These are phyloP conservation scores for Mycena indigotica DNA, from an alignment of 768 basidiomycete genomes.

Conservation along the genomic window DNA sequence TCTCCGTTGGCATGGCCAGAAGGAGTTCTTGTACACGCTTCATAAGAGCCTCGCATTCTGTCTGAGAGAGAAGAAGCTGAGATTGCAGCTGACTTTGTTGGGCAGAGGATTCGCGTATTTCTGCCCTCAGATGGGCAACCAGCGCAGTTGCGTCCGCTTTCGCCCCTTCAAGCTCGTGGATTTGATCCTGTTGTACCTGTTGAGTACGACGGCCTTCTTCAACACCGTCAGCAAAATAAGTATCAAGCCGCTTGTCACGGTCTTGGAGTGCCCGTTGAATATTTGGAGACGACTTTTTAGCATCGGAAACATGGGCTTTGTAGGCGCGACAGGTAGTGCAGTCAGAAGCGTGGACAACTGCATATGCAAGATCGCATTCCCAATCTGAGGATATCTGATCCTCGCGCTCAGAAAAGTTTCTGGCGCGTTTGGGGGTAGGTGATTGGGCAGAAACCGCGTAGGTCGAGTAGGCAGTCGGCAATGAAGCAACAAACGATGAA, in stretches of 20 bases:
- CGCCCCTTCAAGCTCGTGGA: conserved; percentile 36
- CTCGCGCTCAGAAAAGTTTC: conserved; percentile 9
- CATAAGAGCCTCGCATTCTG: conserved; percentile 35
- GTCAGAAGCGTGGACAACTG: conserved; percentile 42
- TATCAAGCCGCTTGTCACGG: conserved; percentile 41
- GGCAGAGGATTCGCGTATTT: conserved; percentile 34
- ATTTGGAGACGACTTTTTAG: conserved; percentile 38
- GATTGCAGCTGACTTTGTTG: conserved; percentile 24
- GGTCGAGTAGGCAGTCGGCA: conserved; percentile 3
- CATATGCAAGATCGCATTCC: conserved; percentile 43
- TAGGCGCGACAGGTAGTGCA: conserved; percentile 41
- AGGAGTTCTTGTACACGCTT: conserved; percentile 25
- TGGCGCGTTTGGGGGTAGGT: conserved; percentile 14
- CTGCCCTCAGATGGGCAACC: conserved; percentile 29
- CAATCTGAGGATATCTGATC: conserved; percentile 30
- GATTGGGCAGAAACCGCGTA: conserved; percentile 12
- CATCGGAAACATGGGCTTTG: conserved; percentile 43
- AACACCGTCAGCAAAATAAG: conserved; percentile 41
- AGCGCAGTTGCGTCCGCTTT: conserved; percentile 27
- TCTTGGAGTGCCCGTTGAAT: conserved; percentile 44
- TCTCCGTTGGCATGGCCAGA: conserved; percentile 3
- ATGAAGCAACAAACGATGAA: conserved; percentile 8
- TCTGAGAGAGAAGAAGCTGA: conserved; percentile 35
- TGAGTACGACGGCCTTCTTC: conserved; percentile 43
- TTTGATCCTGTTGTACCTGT: conserved; percentile 38